These are phyloP conservation scores for Aeschynomene evenia DNA, from an alignment of 306 rosid species.

Conservation along the genomic window DNA sequence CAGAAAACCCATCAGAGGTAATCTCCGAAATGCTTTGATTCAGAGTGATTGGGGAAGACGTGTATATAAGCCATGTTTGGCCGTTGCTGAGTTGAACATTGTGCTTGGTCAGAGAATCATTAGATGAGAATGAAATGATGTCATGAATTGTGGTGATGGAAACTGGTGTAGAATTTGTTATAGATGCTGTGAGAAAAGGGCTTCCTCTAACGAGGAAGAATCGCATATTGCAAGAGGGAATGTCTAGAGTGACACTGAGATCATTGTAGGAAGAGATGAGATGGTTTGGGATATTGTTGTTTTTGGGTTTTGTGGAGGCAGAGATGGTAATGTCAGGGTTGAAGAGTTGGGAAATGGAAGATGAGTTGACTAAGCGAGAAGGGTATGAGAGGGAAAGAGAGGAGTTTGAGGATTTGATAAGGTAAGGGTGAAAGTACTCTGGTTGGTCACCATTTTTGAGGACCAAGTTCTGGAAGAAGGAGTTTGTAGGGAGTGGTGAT, in stretches of 20 bases:
- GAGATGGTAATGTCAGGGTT: constrained; percentile 71
- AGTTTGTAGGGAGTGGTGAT: constrained; percentile 76
- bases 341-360: constrained; percentile 53
- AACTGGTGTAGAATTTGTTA: constrained; percentile 34
- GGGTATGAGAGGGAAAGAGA: constrained; percentile 75
- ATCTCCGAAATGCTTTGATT: constrained; percentile 38
- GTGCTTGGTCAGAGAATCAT: constrained; percentile 57
- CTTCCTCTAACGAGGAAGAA: constrained; percentile 82
- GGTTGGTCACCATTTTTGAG: constrained; percentile 68
- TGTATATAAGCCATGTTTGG: constrained; percentile 82
- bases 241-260: constrained; percentile 67
- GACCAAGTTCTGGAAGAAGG: constrained; percentile 81
- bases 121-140: constrained; percentile 49
- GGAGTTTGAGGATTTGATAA: constrained; percentile 59
- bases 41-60: constrained; percentile 54
- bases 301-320: constrained; percentile 32
- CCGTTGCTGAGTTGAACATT: constrained; percentile 58
- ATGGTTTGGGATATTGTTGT: constrained; percentile 47
- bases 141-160: constrained; percentile 65
- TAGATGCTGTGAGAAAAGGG: constrained; percentile 67
- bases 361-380: constrained; percentile 39
- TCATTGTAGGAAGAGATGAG: constrained; percentile 60
- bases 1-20: constrained; percentile 50
- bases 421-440: constrained; percentile 83
- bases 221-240: constrained; percentile 63